These are phyloP conservation scores for Candida sonorensis DNA, from an alignment of 805 yeast genomes.

Conservation along the genomic window DNA sequence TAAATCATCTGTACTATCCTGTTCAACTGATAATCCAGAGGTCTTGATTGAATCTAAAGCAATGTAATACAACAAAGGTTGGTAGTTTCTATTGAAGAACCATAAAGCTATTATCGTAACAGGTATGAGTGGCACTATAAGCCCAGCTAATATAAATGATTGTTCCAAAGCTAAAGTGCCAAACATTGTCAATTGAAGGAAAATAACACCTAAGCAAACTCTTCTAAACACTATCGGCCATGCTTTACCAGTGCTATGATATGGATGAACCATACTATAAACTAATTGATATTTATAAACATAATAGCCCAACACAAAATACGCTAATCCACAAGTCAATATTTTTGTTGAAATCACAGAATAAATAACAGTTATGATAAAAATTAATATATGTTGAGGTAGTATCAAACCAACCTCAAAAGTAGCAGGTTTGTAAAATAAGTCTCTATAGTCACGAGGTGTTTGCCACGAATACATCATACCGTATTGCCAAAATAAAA, in stretches of 20 bases:
- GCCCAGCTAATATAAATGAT: slow-evolving; percentile 41
- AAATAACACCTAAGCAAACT: slow-evolving; percentile 45
- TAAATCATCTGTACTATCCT: slow-evolving; percentile 17
- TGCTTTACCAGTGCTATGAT: slow-evolving; percentile 59
- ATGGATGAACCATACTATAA: slow-evolving; percentile 56
- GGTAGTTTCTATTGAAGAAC: slow-evolving; percentile 48
- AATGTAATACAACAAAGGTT: slow-evolving; percentile 47
- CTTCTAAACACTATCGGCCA: slow-evolving; percentile 61
- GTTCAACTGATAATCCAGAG: slow-evolving; percentile 26
- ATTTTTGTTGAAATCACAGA: slow-evolving; percentile 58
- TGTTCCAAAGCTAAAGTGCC: slow-evolving; percentile 58
- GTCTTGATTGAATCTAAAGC: slow-evolving; percentile 52
- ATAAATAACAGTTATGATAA: slow-evolving; percentile 51
- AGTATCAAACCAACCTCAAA: slow-evolving; percentile 56
- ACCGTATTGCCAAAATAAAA: slow-evolving; percentile 37
- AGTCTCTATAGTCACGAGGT: slow-evolving; percentile 44
- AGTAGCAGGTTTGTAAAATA: slow-evolving; percentile 49
- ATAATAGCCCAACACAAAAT: slow-evolving; percentile 49
- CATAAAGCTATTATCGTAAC: slow-evolving; percentile 38
- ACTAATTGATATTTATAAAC: slow-evolving; percentile 58
- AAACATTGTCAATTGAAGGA: slow-evolving; percentile 57
- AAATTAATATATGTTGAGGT: slow-evolving; percentile 55
- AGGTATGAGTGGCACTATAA: slow-evolving; percentile 43
- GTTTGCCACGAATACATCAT: slow-evolving; percentile 32
- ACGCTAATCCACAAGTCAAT: slow-evolving; percentile 49